phyloP scores from a whole-genome alignment of 176 grass and related monocot genomes.

The Zoysia pacifica region DNA sequence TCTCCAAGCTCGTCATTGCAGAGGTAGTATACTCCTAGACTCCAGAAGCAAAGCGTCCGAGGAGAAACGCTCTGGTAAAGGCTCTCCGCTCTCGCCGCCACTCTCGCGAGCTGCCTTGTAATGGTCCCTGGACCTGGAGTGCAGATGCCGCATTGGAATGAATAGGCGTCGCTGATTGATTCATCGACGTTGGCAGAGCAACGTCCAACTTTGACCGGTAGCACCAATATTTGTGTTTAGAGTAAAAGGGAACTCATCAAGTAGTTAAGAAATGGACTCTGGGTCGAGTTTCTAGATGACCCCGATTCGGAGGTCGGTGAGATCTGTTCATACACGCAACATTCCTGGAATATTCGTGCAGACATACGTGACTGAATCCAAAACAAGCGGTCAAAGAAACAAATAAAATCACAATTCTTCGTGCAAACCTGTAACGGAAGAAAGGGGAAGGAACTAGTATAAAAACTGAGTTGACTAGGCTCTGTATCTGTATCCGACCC shows the following conservation, averaged over 20 bases:
- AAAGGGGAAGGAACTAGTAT: neutral
- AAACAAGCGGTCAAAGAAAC: conserved; percentile 23
- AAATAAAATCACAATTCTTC: conserved; percentile 1
- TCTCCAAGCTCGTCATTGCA: neutral
- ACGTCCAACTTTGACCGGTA: neutral
- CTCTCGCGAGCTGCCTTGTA: neutral
- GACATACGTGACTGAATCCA: conserved; percentile 9
- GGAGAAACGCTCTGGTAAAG: neutral
- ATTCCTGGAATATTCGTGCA: neutral
- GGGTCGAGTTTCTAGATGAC: neutral
- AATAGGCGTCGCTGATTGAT: neutral
- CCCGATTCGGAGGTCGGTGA: conserved; percentile 9
- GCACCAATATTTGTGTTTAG: too few species aligned
- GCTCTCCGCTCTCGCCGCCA: neutral
- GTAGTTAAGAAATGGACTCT: neutral
- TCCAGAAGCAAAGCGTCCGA: neutral
- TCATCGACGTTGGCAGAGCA: neutral
- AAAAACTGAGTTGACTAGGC: conserved; percentile 10
- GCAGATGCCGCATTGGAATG: too few species aligned
- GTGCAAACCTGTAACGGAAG: conserved; percentile 10
- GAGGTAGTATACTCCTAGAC: too few species aligned
- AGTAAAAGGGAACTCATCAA: neutral
- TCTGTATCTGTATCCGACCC: neutral
- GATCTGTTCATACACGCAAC: neutral
- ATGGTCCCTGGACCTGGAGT: too few species aligned